Base-by-base conservation (phyloP, 495 filamentous ascomycete genomes). In the Neurospora intermedia region DNA sequence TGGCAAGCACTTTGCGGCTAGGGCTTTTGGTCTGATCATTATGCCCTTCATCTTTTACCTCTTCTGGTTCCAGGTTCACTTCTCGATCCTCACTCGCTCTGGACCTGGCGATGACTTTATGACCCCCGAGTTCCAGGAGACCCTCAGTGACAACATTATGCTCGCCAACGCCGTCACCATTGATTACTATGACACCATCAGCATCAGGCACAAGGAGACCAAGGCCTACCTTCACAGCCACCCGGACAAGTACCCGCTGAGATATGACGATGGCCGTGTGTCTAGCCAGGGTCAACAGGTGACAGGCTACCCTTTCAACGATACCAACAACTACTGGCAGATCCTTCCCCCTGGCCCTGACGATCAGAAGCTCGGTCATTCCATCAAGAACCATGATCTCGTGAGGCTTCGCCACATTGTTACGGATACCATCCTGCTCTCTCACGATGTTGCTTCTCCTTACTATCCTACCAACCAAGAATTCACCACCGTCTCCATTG, bases 1-100 rank as follows among this genome's bases (percentile, higher is more conserved):
- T 83, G 87, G 86, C 70, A 95, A 96, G 85, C 96, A 99, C 81
- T 95, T 99, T 78, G 88, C 84, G 10, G 96, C 96, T 76, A 92
- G 96, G 40, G 87, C 88, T 18, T 85, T 96, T 76, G 94, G 90
- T 10, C 85, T 99, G 45, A 93, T 98, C 76, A 77, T 97, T 59
- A 87, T 98, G 69, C 96, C 96, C 43, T 97, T 98, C 88, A 87
- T 98, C 76, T 96, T 98, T 82, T 99, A 98, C 81, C 88, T 99
- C 40, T 99, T 99, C 86, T 99, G 96, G 96, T 99, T 99, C 89
- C 96, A 98, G 85, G 94, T 98, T 41, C 96, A 99, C 83, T 98
- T 99, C 80, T 87, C 93, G 35, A 92, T 99, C 77, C 86, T 99
- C 71, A 91, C 85, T 48, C 88, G 91, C 69, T 98, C 94, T 43